Conservation (phyloP, 768 basidiomycete genomes). For the Sutorius australiensis region DNA sequence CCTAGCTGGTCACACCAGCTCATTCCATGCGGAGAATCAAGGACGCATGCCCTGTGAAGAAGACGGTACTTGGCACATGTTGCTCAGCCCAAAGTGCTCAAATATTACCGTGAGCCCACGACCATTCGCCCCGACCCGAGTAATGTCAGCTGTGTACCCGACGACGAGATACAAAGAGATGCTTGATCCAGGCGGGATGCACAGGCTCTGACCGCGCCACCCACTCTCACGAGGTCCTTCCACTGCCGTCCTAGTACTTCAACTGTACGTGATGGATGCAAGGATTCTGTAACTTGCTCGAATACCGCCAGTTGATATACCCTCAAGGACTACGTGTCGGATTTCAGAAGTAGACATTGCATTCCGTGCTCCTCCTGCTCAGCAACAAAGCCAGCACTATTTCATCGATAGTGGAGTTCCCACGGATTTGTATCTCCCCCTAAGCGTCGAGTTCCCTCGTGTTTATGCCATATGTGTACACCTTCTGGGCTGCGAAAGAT, state of each 20-base stretch:
- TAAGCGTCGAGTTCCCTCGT: slow-evolving; percentile 3
- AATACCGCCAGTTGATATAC: background rate
- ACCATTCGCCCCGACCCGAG: background rate
- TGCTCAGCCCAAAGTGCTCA: background rate
- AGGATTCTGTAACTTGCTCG: background rate
- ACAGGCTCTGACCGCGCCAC: background rate
- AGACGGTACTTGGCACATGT: background rate
- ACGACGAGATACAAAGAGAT: background rate
- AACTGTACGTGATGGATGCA: slow-evolving; percentile 15
- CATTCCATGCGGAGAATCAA: background rate
- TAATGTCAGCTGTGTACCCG: background rate
- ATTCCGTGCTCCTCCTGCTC: background rate
- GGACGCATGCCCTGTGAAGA: background rate
- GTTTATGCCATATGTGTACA: slow-evolving; percentile 1
- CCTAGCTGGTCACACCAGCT: background rate
- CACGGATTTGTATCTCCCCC: slow-evolving; percentile 9
- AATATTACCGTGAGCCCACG: background rate
- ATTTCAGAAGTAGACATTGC: background rate
- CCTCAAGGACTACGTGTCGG: background rate
- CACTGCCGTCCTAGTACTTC: background rate
- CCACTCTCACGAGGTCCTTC: slow-evolving; percentile 9
- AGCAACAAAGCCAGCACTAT: background rate
- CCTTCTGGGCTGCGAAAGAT: slow-evolving; percentile 1
- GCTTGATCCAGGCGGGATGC: background rate
- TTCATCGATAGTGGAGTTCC: background rate